Percentiles rank a stretch among this genome's conserved stretches.
These are phyloP conservation scores for Aaosphaeria pasadenensis DNA, from an alignment of 2,329 filamentous ascomycete species.

Conservation along the genomic window DNA sequence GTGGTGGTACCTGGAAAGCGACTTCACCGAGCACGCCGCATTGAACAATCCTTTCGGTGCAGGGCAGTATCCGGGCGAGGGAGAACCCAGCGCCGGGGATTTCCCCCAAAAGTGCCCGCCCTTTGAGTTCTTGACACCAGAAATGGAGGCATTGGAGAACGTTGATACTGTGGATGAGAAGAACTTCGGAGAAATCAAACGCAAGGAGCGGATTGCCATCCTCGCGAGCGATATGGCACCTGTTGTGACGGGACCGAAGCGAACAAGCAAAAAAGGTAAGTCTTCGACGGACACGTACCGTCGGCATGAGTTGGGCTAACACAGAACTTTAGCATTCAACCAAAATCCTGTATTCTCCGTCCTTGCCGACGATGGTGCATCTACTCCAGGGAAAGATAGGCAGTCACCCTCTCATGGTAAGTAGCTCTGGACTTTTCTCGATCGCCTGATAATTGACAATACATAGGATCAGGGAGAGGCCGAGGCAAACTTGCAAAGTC, in stretches of 20 bases:
- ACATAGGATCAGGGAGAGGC: constrained; percentile 33
- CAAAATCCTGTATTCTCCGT: constrained; percentile 43
- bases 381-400: constrained; percentile 37
- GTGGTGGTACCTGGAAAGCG: constrained; percentile 98
- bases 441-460: constrained; percentile 1
- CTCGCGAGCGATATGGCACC: constrained; percentile 72
- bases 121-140: constrained; percentile 62
- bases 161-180: constrained; percentile 69
- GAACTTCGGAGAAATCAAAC: constrained; percentile 69
- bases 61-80: constrained; percentile 38
- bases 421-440: not conserved
- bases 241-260: constrained; percentile 54
- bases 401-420: constrained; percentile 39
- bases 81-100: constrained; percentile 38
- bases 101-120: constrained; percentile 60
- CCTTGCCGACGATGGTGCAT: constrained; percentile 37
- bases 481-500: constrained; percentile 34
- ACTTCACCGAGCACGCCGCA: constrained; percentile 85
- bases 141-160: constrained; percentile 68
- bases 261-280: constrained; percentile 47
- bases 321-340: constrained; percentile 28
- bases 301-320: not conserved
- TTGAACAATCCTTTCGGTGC: constrained; percentile 85
- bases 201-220: constrained; percentile 69
- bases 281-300: not conserved